Base-by-base conservation (phyloP, 2,329 filamentous ascomycete genomes). In the Neopestalotiopsis sp. region DNA sequence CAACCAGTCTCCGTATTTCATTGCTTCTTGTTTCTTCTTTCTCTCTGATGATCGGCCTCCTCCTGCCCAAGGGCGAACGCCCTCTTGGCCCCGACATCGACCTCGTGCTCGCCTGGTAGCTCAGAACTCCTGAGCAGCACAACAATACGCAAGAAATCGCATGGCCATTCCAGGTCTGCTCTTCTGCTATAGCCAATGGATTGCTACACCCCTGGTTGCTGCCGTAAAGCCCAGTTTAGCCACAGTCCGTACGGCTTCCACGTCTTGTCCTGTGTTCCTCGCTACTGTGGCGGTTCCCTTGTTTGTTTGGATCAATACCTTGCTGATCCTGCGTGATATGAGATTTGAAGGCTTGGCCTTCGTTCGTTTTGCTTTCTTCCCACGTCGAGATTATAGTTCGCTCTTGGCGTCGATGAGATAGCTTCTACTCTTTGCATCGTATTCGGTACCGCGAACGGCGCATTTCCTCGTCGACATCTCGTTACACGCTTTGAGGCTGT, bases 401-500 rank as follows among this genome's bases (percentile, higher is more conserved):
- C 45, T n/a, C 45, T 3, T 53, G 17, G 17, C 45, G n/a, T 53
- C 17, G 9, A 10, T n/a, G 61, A 30, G 28, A 12, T 20, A 9
- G 13, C 34, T 24, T 34, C 64, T 57, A 45, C 12, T 56, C 45
- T 58, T 32, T 14, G n/a, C n/a, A 63, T 63, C 30, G 34, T 24
- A 63, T 24, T 38, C 17, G 28, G 17, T 24, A n/a, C 10, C 32
- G 17, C 20, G n/a, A 7, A 53, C 12, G 38, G 20, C 42, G 30
- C 10, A 24, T 62, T 12, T 34, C 34, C n/a, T 38, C 12, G 2
- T 30, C 20, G 42, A 17, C n/a, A 30, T 17, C 12, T 62, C 30
- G 56, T 71, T 79, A 88, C 74, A 88, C 85, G 76, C 87, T 89
- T 76, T 89, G 87, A 58, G 87, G 87, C 67, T 87, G 84, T 56